Percentiles rank a stretch among this genome's conserved stretches.
Evolutionary conservation across 2,329 filamentous ascomycete species (phyloP).

Genomic region (Pseudocercospora macadamiae): DNA sequence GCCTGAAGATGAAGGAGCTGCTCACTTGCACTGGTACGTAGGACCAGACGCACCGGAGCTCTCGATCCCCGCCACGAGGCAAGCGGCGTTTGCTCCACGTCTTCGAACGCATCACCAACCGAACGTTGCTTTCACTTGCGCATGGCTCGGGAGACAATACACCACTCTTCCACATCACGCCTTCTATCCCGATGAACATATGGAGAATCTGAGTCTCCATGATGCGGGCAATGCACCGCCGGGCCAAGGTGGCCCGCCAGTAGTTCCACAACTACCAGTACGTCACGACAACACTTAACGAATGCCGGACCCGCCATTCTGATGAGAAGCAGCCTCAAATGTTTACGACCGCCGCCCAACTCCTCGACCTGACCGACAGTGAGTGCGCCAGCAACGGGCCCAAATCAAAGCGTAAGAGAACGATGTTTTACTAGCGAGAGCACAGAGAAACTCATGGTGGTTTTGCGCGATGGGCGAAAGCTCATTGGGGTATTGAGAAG

Average conservation of each 20-base stretch:
- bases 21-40: too few relatives aligned
- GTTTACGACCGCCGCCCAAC: conserved; percentile 96
- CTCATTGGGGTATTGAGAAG: conserved; percentile 88
- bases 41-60: too few relatives aligned
- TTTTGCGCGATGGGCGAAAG: conserved; percentile 90
- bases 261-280: conserved; percentile 64
- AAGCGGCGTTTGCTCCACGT: not conserved
- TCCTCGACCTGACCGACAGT: conserved; percentile 97
- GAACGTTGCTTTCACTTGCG: not conserved
- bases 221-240: conserved; percentile 32
- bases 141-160: conserved; percentile 18
- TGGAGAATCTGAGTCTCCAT: conserved; percentile 40
- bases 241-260: conserved; percentile 33
- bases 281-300: not conserved
- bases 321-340: conserved; percentile 68
- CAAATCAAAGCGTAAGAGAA: not conserved
- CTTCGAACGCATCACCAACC: not conserved
- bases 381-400: conserved; percentile 38
- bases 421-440: conserved; percentile 27
- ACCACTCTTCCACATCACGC: conserved; percentile 1
- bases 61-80: not conserved
- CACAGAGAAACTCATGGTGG: conserved; percentile 90
- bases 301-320: not conserved
- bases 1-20: too few relatives aligned
- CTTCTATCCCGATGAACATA: conserved; percentile 23